Percentiles rank a stretch among this genome's conserved stretches.
These are phyloP conservation scores for Pascua guehoae DNA, from an alignment of 1,284 basidiomycete genomes.

Conservation along the genomic window DNA sequence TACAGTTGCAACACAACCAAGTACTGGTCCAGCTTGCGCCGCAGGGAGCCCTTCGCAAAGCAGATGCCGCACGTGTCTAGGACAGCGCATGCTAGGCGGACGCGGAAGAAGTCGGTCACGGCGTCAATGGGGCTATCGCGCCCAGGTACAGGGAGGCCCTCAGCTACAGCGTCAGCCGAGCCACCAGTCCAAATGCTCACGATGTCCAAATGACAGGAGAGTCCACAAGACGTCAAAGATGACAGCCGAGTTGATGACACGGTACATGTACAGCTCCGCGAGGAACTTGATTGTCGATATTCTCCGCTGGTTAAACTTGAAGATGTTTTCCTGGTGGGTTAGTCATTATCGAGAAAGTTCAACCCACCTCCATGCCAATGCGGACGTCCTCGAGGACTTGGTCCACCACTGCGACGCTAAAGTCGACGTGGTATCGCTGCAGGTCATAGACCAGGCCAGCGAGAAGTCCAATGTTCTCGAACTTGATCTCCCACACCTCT, in stretches of 20 bases:
- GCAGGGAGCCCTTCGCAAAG: constrained; percentile 87
- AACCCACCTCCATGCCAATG: constrained; percentile 68
- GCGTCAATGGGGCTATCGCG: constrained; percentile 75
- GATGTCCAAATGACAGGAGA: constrained; percentile 91
- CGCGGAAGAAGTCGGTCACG: constrained; percentile 92
- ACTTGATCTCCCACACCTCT: constrained; percentile 95
- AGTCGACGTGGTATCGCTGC: constrained; percentile 85
- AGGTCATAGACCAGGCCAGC: constrained; percentile 93
- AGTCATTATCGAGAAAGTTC: background rate
- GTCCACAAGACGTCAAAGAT: constrained; percentile 95
- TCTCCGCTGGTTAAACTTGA: constrained; percentile 90
- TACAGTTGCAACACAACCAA: constrained; percentile 93
- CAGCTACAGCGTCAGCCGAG: constrained; percentile 52
- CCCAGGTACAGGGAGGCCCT: constrained; percentile 81
- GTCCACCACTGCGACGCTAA: constrained; percentile 83
- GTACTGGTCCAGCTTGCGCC: constrained; percentile 88
- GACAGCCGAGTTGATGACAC: constrained; percentile 81
- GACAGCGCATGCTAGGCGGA: constrained; percentile 85
- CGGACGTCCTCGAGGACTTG: constrained; percentile 90
- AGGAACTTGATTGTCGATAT: constrained; percentile 89
- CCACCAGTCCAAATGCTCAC: constrained; percentile 55
- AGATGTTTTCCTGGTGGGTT: constrained; percentile 66
- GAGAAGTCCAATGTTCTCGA: constrained; percentile 80
- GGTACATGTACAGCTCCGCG: constrained; percentile 95
- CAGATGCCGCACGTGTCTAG: constrained; percentile 97